phyloP scores from a whole-genome alignment of 2,329 filamentous ascomycete genomes.

The Phyllosticta capitalensis region DNA sequence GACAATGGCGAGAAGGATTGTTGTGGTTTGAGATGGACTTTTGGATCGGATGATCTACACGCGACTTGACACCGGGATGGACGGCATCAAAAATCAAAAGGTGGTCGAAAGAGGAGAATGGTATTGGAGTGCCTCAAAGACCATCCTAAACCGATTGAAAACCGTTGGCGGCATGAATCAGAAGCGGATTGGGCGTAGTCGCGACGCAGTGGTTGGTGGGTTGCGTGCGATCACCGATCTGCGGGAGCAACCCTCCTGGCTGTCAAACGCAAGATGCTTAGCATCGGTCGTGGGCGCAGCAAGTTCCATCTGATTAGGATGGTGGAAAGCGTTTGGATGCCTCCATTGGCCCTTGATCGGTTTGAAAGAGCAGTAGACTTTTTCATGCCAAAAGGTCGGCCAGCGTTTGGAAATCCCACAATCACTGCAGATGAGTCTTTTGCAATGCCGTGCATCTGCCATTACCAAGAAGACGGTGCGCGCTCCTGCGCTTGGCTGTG shows the following conservation, averaged over 20 bases:
- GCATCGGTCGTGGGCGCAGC: neutral
- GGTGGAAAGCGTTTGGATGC: neutral
- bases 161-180: neutral
- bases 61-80: neutral
- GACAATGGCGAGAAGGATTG: neutral
- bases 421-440: neutral
- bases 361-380: neutral
- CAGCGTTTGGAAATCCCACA: neutral
- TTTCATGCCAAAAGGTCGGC: neutral
- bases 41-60: neutral
- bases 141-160: neutral
- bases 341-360: neutral
- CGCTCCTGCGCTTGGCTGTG: neutral
- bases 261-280: neutral
- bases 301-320: neutral
- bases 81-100: neutral
- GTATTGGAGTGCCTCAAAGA: neutral
- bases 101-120: neutral
- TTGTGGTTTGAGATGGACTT: too few species aligned
- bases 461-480: neutral
- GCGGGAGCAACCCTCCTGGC: neutral
- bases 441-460: neutral
- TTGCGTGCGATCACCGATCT: neutral
- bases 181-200: neutral
- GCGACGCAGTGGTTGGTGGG: neutral